phyloP scores from a whole-genome alignment of 2,329 filamentous ascomycete genomes.

The Exophiala spinifera region DNA sequence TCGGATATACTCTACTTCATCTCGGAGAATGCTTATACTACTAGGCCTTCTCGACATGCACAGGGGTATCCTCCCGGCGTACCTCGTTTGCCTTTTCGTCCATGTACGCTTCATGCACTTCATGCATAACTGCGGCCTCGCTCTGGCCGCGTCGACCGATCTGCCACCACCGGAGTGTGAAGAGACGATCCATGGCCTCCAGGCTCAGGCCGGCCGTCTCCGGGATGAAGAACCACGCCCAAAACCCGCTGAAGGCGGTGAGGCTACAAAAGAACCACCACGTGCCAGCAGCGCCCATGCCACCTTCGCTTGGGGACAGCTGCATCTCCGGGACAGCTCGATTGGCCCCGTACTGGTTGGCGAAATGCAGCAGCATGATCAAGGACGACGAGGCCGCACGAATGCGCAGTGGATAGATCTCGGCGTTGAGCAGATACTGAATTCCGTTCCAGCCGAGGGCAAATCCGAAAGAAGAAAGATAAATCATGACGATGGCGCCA shows the following conservation, averaged over 20 bases:
- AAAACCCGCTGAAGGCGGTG: conserved; percentile 64
- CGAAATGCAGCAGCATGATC: conserved; percentile 46
- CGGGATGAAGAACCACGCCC: conserved; percentile 70
- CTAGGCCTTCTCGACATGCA: no score
- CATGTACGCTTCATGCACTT: no score
- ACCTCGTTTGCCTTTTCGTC: no score
- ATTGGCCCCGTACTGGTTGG: conserved; percentile 35
- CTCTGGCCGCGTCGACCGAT: conserved; percentile 52
- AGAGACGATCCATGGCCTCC: conserved; percentile 66
- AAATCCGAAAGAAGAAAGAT: conserved; percentile 45
- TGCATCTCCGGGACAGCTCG: conserved; percentile 44
- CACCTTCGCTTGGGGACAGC: conserved; percentile 45
- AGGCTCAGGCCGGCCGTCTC: conserved; percentile 62
- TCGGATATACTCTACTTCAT: no score
- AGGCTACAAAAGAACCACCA: conserved; percentile 73
- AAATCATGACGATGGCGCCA: conserved; percentile 45
- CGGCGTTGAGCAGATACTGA: conserved; percentile 45
- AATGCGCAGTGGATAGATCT: conserved; percentile 45
- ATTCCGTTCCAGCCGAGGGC: conserved; percentile 48
- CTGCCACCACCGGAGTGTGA: conserved; percentile 69
- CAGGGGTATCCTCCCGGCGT: no score
- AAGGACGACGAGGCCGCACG: conserved; percentile 42
- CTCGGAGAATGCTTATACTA: no score
- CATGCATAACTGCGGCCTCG: conserved; percentile 7
- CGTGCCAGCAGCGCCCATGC: conserved; percentile 60